Conservation (phyloP, 2,329 filamentous ascomycete genomes). For the Coniochaeta sp. region DNA sequence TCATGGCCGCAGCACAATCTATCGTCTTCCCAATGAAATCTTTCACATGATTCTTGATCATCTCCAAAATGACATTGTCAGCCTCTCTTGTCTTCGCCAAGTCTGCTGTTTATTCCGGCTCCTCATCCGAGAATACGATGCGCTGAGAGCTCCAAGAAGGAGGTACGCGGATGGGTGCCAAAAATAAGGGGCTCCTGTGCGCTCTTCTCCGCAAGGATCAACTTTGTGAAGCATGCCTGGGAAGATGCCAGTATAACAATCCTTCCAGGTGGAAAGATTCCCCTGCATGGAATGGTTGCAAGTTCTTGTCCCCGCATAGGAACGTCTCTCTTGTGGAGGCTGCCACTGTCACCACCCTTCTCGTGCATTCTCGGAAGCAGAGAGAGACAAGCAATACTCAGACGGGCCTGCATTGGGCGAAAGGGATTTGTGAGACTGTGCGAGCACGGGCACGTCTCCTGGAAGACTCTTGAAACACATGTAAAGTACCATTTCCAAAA, state of each 20-base stretch:
- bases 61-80: neutral
- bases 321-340: neutral
- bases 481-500: too few relatives aligned
- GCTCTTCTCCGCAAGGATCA: neutral
- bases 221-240: neutral
- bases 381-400: neutral
- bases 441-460: neutral
- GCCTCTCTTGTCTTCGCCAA: neutral
- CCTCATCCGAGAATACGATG: neutral
- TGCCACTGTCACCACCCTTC: neutral
- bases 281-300: neutral
- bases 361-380: neutral
- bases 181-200: neutral
- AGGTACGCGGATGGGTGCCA: neutral
- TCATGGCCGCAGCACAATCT: neutral
- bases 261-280: neutral
- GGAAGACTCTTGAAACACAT: neutral
- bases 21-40: neutral
- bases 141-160: neutral
- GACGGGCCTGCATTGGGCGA: neutral
- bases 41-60: neutral
- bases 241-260: neutral
- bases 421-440: neutral
- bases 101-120: neutral
- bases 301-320: neutral